phyloP scores from a whole-genome alignment of 805 yeast species.

The Saturnispora hagleri region DNA sequence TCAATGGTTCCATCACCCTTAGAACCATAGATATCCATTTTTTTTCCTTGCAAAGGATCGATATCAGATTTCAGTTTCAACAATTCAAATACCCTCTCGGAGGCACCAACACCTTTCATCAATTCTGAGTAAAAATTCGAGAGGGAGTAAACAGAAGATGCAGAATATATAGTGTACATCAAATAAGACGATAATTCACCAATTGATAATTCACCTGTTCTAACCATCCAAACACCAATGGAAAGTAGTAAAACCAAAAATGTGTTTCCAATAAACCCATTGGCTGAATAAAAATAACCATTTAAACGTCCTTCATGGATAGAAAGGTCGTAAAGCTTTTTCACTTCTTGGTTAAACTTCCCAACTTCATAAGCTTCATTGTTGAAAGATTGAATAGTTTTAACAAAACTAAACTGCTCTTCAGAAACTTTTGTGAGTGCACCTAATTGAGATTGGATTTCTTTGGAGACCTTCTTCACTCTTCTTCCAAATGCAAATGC shows the following conservation, averaged over 20 bases:
- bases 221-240: conserved; percentile 76
- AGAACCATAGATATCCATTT: conserved; percentile 19
- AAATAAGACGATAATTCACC: conserved; percentile 89
- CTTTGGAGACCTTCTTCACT: conserved; percentile 63
- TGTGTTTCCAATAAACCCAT: conserved; percentile 77
- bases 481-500: conserved; percentile 75
- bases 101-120: conserved; percentile 97
- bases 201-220: conserved; percentile 62
- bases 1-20: conserved; percentile 44
- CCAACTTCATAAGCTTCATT: conserved; percentile 74
- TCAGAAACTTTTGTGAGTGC: conserved; percentile 82
- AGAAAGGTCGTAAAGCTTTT: conserved; percentile 53
- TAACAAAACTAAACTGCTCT: conserved; percentile 77
- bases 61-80: conserved; percentile 70
- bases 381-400: conserved; percentile 84
- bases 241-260: conserved; percentile 69
- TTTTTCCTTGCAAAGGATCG: conserved; percentile 52
- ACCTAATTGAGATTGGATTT: conserved; percentile 79
- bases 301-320: conserved; percentile 71
- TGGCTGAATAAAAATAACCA: conserved; percentile 68
- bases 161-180: conserved; percentile 93
- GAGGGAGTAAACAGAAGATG: conserved; percentile 83
- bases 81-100: conserved; percentile 81
- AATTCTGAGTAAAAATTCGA: conserved; percentile 88
- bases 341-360: conserved; percentile 66